Percentiles rank a stretch among this genome's conserved stretches.
phyloP scores from a whole-genome alignment of 2,329 filamentous ascomycete species.

The Ilyonectria destructans region DNA sequence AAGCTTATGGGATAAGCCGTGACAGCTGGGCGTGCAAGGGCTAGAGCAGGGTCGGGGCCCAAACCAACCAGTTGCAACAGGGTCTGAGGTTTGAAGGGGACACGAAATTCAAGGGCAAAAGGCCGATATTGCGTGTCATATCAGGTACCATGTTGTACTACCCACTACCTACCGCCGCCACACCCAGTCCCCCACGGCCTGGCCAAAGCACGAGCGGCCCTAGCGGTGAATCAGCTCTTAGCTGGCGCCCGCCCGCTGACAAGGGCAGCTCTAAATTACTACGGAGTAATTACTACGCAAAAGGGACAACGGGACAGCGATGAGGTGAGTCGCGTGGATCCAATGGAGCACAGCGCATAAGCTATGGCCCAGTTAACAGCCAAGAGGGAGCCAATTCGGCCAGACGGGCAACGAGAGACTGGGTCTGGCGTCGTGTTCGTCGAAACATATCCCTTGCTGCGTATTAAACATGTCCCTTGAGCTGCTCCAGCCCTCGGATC shows the following conservation, averaged over 20 bases:
- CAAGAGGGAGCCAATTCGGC: conserved; percentile 37
- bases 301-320: neutral
- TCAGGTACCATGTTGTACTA: neutral
- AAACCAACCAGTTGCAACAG: conserved; percentile 10
- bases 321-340: conserved; percentile 21
- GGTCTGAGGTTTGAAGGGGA: conserved; percentile 10
- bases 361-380: neutral
- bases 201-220: neutral
- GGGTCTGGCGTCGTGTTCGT: neutral
- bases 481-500: neutral
- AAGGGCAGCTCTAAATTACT: too few relatives aligned
- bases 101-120: neutral
- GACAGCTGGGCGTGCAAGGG: conserved; percentile 37
- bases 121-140: neutral
- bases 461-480: neutral
- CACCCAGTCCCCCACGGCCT: neutral
- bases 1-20: conserved; percentile 15
- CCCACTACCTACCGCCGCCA: neutral
- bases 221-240: neutral
- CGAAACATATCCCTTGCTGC: neutral
- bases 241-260: neutral
- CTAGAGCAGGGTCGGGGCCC: neutral
- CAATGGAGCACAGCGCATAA: conserved; percentile 12
- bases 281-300: neutral
- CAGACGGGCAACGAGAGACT: conserved; percentile 4